These are phyloP conservation scores for Suhomyces taliae DNA, from an alignment of 1,139 yeast species.

Conservation along the genomic window DNA sequence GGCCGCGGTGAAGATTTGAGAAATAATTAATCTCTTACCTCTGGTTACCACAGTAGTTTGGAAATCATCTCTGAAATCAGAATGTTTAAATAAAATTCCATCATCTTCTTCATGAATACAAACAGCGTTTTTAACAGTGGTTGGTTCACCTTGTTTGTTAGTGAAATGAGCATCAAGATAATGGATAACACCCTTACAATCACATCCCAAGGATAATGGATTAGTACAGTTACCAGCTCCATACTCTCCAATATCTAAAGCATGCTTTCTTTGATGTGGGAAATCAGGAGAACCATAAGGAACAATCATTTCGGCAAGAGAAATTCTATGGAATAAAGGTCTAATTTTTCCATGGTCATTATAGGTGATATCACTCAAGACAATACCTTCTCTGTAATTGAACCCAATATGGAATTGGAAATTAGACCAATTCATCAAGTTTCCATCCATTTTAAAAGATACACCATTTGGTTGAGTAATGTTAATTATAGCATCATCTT, in stretches of 20 bases:
- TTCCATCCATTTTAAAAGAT: constrained; percentile 68
- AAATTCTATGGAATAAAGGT: constrained; percentile 75
- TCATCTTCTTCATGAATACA: constrained; percentile 87
- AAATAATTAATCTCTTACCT: constrained; percentile 69
- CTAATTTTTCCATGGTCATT: constrained; percentile 72
- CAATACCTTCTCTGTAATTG: constrained; percentile 85
- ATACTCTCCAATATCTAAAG: constrained; percentile 82
- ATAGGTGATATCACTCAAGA: constrained; percentile 68
- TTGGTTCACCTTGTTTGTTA: constrained; percentile 64
- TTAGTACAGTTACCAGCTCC: constrained; percentile 87
- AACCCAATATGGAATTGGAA: constrained; percentile 76
- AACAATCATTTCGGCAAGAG: constrained; percentile 80
- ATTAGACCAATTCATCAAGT: constrained; percentile 74
- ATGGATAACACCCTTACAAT: constrained; percentile 82
- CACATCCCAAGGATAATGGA: constrained; percentile 76
- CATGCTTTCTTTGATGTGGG: constrained; percentile 84
- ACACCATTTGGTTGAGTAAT: constrained; percentile 82
- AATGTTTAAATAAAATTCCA: constrained; percentile 75
- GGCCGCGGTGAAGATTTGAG: constrained; percentile 83
- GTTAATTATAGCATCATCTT: constrained; percentile 58
- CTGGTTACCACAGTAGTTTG: constrained; percentile 74
- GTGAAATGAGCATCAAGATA: constrained; percentile 75
- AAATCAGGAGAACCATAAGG: constrained; percentile 79
- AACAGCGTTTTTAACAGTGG: constrained; percentile 71
- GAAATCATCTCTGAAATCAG: constrained; percentile 80